Percentiles rank a stretch among this genome's conserved stretches.
phyloP scores from a whole-genome alignment of 2,329 filamentous ascomycete species.

The Diaporthe aspalathi region DNA sequence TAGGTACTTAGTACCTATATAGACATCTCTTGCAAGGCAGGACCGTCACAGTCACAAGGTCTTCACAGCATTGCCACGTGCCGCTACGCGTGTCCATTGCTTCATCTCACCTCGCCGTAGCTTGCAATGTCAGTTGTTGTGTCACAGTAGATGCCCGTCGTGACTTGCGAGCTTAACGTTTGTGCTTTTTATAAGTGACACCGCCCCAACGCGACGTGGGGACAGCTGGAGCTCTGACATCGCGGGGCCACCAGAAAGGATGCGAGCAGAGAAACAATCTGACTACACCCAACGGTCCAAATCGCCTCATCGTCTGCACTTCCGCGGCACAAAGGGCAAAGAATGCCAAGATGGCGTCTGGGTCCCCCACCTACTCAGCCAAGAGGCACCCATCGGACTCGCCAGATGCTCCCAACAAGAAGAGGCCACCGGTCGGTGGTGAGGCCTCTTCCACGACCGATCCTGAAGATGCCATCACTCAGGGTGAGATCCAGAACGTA shows the following conservation, averaged over 20 bases:
- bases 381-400: conserved; percentile 25
- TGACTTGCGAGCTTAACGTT: conserved; percentile 8
- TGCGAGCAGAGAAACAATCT: not conserved
- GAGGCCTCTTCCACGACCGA: conserved; percentile 35
- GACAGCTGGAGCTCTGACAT: not conserved
- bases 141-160: not conserved
- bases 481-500: conserved; percentile 53
- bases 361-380: not conserved
- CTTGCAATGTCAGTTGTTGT: too few relatives aligned
- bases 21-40: not conserved
- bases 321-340: not conserved
- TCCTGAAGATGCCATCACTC: conserved; percentile 53
- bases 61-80: too few relatives aligned
- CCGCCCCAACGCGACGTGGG: conserved; percentile 5
- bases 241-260: conserved; percentile 9
- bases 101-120: too few relatives aligned
- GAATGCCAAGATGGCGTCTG: conserved; percentile 11
- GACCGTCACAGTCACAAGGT: not conserved
- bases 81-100: too few relatives aligned
- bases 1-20: not conserved
- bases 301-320: not conserved
- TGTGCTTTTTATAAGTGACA: not conserved
- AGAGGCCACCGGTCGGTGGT: conserved; percentile 16
- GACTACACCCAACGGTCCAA: not conserved
- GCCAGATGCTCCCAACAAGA: conserved; percentile 23